These are phyloP conservation scores for Sisymbrium irio DNA, from an alignment of 345 rosid species.

Conservation along the genomic window DNA sequence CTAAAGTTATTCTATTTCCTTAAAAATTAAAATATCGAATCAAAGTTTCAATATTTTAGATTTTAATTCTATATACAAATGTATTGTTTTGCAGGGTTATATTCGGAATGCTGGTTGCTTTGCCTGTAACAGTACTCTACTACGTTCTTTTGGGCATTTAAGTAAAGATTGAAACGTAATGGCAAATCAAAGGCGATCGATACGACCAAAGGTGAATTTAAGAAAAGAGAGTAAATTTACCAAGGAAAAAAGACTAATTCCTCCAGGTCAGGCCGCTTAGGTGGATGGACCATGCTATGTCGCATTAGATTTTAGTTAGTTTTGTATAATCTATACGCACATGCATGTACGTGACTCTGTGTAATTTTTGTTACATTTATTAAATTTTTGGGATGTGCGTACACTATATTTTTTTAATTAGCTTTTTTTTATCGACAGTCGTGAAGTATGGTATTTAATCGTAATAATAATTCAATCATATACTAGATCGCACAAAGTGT, in stretches of 20 bases:
- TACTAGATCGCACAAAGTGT: constrained; percentile 6
- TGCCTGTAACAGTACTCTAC: constrained; percentile 50
- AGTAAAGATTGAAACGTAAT: constrained; percentile 10
- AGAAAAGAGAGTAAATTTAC: neutral
- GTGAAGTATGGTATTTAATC: constrained; percentile 9
- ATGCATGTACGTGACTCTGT: constrained; percentile 38
- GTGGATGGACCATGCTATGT: constrained; percentile 36
- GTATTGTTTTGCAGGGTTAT: constrained; percentile 40
- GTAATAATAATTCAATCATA: constrained; percentile 19
- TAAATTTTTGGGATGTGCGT: constrained; percentile 34
- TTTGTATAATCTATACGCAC: constrained; percentile 35
- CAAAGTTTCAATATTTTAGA: neutral
- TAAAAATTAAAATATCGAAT: neutral
- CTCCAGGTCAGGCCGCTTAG: constrained; percentile 35
- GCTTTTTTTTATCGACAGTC: neutral
- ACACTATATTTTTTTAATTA: neutral
- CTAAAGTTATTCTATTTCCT: no score
- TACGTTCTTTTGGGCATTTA: constrained; percentile 42
- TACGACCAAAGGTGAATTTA: constrained; percentile 3
- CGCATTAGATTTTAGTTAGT: constrained; percentile 28
- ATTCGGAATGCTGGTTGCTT: constrained; percentile 48
- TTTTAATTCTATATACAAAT: neutral
- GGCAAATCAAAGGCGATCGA: constrained; percentile 19
- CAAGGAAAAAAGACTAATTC: constrained; percentile 9
- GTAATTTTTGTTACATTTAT: constrained; percentile 31